phyloP scores from a whole-genome alignment of 2,329 filamentous ascomycete genomes.

The Fusarium setosum region DNA sequence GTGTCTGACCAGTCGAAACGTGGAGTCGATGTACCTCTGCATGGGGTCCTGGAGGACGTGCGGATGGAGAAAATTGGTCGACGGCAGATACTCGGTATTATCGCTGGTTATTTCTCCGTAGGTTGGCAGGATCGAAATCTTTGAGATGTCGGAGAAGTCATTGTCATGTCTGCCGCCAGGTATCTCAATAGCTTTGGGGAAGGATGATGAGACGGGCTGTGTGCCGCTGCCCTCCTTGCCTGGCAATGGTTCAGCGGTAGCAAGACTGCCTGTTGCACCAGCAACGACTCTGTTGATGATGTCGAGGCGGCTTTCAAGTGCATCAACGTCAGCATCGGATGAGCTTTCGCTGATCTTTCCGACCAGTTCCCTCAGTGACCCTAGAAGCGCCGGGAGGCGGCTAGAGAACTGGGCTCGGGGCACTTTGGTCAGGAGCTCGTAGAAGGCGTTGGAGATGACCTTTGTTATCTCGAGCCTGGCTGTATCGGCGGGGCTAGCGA shows the following conservation, averaged over 20 bases:
- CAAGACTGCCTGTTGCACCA: not conserved
- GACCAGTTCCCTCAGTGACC: not conserved
- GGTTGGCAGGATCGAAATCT: conserved; percentile 26
- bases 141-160: conserved; percentile 25
- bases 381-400: not conserved
- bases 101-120: not conserved
- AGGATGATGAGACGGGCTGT: not conserved
- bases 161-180: conserved; percentile 30
- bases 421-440: conserved; percentile 3
- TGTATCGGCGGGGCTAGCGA: not conserved
- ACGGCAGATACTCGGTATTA: conserved; percentile 3
- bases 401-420: conserved; percentile 1
- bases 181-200: not conserved
- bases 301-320: not conserved
- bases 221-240: not conserved
- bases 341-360: not conserved
- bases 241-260: not conserved
- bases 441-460: not conserved
- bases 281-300: conserved; percentile 5
- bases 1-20: conserved; percentile 17
- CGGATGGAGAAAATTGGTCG: conserved; percentile 3
- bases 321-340: not conserved
- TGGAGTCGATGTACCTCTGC: conserved; percentile 12
- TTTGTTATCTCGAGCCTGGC: not conserved
- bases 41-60: conserved; percentile 10